Percentiles rank a stretch among this genome's conserved stretches.
These are phyloP conservation scores for Psilocybe cyanescens DNA, from an alignment of 768 basidiomycete genomes.

Conservation along the genomic window DNA sequence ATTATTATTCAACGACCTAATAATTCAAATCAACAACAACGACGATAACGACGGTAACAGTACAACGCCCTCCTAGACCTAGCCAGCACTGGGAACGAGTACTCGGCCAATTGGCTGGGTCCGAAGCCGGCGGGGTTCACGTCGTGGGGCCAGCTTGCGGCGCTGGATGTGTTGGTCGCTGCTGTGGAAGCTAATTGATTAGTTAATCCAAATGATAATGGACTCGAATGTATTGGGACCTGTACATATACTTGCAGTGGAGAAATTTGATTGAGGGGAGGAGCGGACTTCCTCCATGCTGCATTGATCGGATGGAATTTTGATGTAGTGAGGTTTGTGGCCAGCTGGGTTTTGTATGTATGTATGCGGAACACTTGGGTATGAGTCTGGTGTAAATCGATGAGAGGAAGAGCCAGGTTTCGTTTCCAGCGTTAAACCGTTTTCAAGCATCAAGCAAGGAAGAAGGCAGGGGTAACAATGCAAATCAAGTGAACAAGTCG, in stretches of 20 bases:
- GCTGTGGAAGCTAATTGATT: slow-evolving; percentile 39
- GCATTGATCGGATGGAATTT: no score
- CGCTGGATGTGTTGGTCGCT: slow-evolving; percentile 45
- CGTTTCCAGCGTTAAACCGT: no score
- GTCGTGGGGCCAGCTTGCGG: slow-evolving; percentile 53
- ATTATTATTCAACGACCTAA: background rate
- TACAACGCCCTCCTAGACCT: slow-evolving; percentile 55
- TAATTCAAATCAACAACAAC: background rate
- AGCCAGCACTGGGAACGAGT: slow-evolving; percentile 44
- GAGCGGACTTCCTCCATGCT: no score
- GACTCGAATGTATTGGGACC: no score
- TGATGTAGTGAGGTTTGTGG: no score
- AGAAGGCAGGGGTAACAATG: background rate
- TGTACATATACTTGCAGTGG: background rate
- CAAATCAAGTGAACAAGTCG: slow-evolving; percentile 1
- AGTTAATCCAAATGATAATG: background rate
- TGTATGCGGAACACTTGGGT: no score
- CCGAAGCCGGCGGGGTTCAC: slow-evolving; percentile 47
- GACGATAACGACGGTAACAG: slow-evolving; percentile 25
- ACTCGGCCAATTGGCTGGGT: slow-evolving; percentile 51
- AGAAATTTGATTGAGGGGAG: no score
- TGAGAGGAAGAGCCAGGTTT: no score
- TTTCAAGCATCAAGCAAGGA: no score
- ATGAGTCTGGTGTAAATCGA: no score
- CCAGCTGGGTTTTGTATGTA: no score